phyloP scores from a whole-genome alignment of 2,329 filamentous ascomycete genomes.

The Hortaea sp. region DNA sequence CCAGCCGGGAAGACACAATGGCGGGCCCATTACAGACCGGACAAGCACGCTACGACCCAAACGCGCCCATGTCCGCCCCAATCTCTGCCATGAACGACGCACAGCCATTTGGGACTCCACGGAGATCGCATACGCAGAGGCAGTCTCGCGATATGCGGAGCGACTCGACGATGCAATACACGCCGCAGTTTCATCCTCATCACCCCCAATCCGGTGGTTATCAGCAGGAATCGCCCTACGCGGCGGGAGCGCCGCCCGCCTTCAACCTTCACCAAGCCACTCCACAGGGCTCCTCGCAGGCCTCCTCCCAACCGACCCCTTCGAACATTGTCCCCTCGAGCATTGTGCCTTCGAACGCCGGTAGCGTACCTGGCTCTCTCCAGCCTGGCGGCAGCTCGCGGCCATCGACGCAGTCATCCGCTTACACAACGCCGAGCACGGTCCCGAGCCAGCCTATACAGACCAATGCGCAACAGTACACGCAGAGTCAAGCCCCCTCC shows the following conservation, averaged over 20 bases:
- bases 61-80: slow-evolving; percentile 14
- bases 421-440: slow-evolving; percentile 48
- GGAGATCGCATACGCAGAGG: slow-evolving; percentile 7
- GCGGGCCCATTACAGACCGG: slow-evolving; percentile 9
- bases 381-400: slow-evolving; percentile 42
- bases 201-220: slow-evolving; percentile 2
- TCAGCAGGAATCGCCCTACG: slow-evolving; percentile 36
- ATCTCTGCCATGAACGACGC: slow-evolving; percentile 2
- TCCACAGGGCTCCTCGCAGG: slow-evolving; percentile 18
- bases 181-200: slow-evolving; percentile 30
- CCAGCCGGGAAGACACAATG: slow-evolving; percentile 8
- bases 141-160: slow-evolving; percentile 9
- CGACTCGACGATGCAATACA: slow-evolving; percentile 9
- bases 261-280: slow-evolving; percentile 50
- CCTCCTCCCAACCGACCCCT: neutral
- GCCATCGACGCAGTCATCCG: slow-evolving; percentile 42
- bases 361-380: slow-evolving; percentile 49
- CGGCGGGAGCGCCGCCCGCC: slow-evolving; percentile 39
- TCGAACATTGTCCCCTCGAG: slow-evolving; percentile 4
- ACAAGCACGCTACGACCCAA: slow-evolving; percentile 15
- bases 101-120: slow-evolving; percentile 8
- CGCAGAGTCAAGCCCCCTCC: slow-evolving; percentile 41
- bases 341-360: slow-evolving; percentile 16
- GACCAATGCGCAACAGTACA: slow-evolving; percentile 49
- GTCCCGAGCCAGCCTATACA: slow-evolving; percentile 45